Percentiles rank a stretch among this genome's conserved stretches.
Evolutionary conservation across 1,284 basidiomycete genomes (phyloP).

Genomic region (Bondarzewia mesenterica): DNA sequence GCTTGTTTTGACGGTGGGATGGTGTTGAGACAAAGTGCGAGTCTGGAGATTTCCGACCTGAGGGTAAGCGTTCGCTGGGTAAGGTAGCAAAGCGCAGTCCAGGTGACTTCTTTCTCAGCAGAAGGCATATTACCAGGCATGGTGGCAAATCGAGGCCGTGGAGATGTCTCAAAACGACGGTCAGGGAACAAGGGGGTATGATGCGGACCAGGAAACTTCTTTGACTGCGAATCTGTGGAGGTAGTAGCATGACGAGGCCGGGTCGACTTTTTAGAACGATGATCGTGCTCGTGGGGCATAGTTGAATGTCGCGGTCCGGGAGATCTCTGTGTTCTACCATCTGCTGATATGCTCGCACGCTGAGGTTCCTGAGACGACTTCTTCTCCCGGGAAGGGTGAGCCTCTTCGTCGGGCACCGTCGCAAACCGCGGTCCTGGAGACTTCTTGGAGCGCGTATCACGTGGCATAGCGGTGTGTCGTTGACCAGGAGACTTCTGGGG

Average conservation of each 20-base stretch:
- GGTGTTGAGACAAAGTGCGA: not conserved
- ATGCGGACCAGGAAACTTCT: not conserved
- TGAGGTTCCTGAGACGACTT: not conserved
- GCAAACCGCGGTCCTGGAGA: not conserved
- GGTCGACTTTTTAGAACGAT: not conserved
- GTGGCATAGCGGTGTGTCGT: not conserved
- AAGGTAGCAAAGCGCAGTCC: not conserved
- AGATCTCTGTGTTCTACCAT: not conserved
- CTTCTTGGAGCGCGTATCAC: not conserved
- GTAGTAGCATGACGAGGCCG: not conserved
- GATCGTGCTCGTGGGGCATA: not conserved
- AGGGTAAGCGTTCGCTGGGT: not conserved
- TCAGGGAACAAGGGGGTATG: not conserved
- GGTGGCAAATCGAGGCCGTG: not conserved
- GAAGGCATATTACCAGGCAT: not conserved
- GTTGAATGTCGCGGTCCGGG: not conserved
- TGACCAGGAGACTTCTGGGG: not conserved
- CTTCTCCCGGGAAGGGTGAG: not conserved
- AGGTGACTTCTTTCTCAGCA: not conserved
- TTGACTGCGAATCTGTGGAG: not conserved
- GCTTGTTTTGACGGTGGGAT: not conserved
- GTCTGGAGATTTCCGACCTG: not conserved
- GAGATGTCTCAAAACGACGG: not conserved
- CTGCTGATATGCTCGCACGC: not conserved
- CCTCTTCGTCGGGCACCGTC: slow-evolving; percentile 3